Evolutionary conservation across 2,329 filamentous ascomycete genomes (phyloP).

Genomic region (Massarina eburnea): DNA sequence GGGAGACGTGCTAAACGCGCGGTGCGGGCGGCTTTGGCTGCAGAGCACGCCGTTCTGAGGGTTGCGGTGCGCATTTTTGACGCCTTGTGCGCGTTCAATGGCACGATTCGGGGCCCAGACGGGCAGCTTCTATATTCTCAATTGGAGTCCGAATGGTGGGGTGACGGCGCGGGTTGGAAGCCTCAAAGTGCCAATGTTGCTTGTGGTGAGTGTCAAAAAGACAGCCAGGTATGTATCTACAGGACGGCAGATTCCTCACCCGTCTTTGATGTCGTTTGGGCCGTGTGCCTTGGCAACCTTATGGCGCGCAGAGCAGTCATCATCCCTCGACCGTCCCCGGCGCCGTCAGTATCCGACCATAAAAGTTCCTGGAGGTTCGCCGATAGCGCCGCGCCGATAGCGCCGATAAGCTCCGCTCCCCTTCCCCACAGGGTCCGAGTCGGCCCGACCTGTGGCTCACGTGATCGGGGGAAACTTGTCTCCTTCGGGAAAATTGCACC

Average conservation of each 20-base stretch:
- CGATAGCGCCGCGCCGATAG: too few species aligned
- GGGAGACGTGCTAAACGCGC: slow-evolving; percentile 22
- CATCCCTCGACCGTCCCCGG: not conserved
- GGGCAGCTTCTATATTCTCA: slow-evolving; percentile 5
- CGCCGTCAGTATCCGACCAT: not conserved
- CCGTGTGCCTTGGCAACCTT: too few species aligned
- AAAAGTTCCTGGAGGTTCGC: too few species aligned
- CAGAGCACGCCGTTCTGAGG: slow-evolving; percentile 35
- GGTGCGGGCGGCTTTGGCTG: slow-evolving; percentile 26
- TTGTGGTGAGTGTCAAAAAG: slow-evolving; percentile 1
- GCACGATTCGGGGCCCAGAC: slow-evolving; percentile 1
- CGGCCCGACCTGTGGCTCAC: not conserved
- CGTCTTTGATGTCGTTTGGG: too few species aligned
- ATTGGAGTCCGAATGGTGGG: not conserved
- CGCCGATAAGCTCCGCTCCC: not conserved
- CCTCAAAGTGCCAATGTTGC: not conserved
- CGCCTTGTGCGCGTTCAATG: slow-evolving; percentile 7
- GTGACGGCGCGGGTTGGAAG: not conserved
- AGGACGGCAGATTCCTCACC: too few species aligned
- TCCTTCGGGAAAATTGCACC: not conserved
- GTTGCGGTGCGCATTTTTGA: slow-evolving; percentile 34
- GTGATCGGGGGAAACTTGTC: not conserved
- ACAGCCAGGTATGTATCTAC: too few species aligned
- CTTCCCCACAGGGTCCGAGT: too few species aligned
- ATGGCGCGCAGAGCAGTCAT: too few species aligned